Percentiles rank a stretch among this genome's conserved stretches.
These are phyloP conservation scores for Sporothrix variecibatus DNA, from an alignment of 2,329 filamentous ascomycete species.

Conservation along the genomic window DNA sequence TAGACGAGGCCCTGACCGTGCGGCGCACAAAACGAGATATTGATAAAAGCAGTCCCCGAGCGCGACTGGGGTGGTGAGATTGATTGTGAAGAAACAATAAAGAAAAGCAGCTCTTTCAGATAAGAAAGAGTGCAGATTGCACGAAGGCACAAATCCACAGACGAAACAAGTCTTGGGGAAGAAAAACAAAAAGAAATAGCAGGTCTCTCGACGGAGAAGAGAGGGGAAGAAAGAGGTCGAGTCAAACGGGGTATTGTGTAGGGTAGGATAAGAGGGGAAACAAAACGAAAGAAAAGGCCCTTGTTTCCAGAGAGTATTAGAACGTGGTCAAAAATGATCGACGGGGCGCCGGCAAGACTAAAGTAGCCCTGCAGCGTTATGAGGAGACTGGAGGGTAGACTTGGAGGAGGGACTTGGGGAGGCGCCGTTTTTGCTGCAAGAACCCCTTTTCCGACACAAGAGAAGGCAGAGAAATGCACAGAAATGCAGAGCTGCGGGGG, in stretches of 20 bases:
- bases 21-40: background rate
- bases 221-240: background rate
- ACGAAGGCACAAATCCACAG: background rate
- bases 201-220: background rate
- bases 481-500: background rate
- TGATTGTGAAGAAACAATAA: background rate
- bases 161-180: background rate
- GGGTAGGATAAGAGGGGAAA: constrained; percentile 23
- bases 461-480: background rate
- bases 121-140: background rate
- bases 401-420: background rate
- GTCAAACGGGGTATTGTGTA: background rate
- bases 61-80: background rate
- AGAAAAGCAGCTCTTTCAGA: background rate
- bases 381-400: background rate
- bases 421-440: constrained; percentile 9
- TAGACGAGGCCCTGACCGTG: background rate
- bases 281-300: background rate
- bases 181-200: background rate
- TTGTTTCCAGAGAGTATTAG: constrained; percentile 2
- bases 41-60: background rate
- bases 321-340: constrained; percentile 24
- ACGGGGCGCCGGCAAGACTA: constrained; percentile 27
- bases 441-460: constrained; percentile 18
- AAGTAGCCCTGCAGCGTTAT: constrained; percentile 22